Conservation (phyloP, 2,329 filamentous ascomycete genomes). For the Paecilomyces dactylethromorphus region DNA sequence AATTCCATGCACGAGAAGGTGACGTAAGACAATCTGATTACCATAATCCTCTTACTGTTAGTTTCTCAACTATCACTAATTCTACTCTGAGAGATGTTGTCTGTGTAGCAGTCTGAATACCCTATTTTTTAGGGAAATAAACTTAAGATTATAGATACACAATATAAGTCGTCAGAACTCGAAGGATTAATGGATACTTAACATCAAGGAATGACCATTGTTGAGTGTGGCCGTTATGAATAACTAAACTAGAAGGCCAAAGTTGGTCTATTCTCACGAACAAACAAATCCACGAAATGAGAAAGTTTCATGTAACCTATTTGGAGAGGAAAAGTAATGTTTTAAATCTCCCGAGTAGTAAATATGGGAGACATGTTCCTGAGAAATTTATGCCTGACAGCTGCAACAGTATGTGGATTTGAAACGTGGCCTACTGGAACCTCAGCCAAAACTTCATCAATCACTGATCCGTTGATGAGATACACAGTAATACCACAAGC, state of each 20-base stretch:
- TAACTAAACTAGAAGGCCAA: background rate
- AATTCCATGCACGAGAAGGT: no score
- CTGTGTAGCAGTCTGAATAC: no score
- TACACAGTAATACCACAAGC: constrained; percentile 19
- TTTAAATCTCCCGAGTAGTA: constrained; percentile 21
- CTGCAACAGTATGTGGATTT: constrained; percentile 8
- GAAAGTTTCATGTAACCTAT: background rate
- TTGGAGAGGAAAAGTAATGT: background rate
- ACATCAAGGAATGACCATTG: no score
- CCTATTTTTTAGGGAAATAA: no score
- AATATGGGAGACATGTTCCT: constrained; percentile 13
- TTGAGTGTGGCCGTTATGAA: no score
- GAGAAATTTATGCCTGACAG: constrained; percentile 12
- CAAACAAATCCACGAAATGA: constrained; percentile 25
- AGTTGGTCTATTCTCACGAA: constrained; percentile 1
- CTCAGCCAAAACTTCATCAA: constrained; percentile 27
- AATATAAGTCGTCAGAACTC: no score
- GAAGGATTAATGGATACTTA: no score
- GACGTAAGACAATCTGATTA: no score
- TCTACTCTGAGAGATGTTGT: no score
- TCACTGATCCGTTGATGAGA: constrained; percentile 14
- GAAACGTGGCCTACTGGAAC: constrained; percentile 26
- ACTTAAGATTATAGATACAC: no score
- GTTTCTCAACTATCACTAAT: no score
- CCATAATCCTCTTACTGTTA: no score